phyloP scores from a whole-genome alignment of 179 eudicot genomes.

The Heliamphora pulchella region DNA sequence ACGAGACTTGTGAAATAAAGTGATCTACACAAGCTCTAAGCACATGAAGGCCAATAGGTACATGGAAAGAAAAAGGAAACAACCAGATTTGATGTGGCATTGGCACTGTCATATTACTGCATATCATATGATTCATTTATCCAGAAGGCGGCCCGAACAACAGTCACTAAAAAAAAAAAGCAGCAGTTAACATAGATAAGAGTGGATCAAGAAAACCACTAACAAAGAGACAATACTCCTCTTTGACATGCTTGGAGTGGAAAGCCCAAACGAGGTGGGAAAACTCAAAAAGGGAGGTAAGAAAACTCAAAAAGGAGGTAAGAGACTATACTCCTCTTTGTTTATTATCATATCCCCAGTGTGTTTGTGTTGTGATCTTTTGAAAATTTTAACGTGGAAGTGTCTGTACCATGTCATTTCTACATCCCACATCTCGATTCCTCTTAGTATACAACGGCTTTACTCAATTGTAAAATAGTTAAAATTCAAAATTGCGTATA shows the following conservation, averaged over 20 bases:
- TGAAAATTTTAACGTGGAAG: no score
- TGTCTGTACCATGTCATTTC: no score
- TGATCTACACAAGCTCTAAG: background rate
- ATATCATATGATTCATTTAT: background rate
- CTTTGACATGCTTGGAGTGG: background rate
- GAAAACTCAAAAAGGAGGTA: no score
- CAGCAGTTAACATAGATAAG: background rate
- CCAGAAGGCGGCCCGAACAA: background rate
- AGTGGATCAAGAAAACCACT: background rate
- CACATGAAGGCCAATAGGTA: background rate
- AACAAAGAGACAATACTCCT: background rate
- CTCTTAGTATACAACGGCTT: no score
- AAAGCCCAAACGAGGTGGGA: no score
- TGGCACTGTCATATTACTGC: conserved; percentile 4
- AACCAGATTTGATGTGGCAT: background rate
- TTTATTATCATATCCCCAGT: no score
- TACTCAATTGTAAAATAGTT: no score
- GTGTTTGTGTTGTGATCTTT: no score
- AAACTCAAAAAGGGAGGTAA: no score
- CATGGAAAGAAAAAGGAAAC: background rate
- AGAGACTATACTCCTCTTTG: no score
- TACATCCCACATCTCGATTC: no score
- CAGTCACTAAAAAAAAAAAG: background rate
- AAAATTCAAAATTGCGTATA: no score
- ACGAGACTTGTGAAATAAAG: background rate